Evolutionary conservation across 306 rosid species (phyloP), one percentile per base, ranked within the genome.

Genomic region (Vigna hirtella): DNA sequence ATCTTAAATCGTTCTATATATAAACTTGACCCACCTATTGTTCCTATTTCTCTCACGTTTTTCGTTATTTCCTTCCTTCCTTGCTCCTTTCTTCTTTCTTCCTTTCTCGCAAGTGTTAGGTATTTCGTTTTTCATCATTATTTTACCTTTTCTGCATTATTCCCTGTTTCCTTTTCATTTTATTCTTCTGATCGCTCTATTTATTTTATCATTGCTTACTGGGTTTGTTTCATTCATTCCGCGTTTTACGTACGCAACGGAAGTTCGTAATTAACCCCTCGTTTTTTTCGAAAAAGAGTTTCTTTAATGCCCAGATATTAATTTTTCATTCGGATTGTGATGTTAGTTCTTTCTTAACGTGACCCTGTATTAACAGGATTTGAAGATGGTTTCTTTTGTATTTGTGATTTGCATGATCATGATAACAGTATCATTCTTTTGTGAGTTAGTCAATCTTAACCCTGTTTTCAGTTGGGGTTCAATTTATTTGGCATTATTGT

Each of bases 1-100:
- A 11, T 53, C 70, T 30, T 30, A 28, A 64, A 64, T 48, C 70
- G 22, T 38, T 64, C 24, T 70, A 30, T 63, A 70, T 77, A 82
- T 43, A 77, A 34, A 36, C 76, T 51, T 62, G 62, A 51, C 72
- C 71, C 71, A 77, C 0, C n/a, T 34, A 40, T 7, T 18, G 15
- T 9, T 34, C 28, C 0, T 47, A 63, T n/a, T 73, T 66, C 32
- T 43, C 62, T 73, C 76, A 24, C 74, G 47, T 77, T 45, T 9
- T 16, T 72, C 52, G 61, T 52, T 28, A 56, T 9, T 38, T 49
- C 72, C 7, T 43, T 58, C 43, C 2, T 78, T 59, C 32, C 1
- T 69, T 47, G 55, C 1, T 24, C 45, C 51, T 7, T 63, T 43
- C 45, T 16, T 3, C 13, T 6, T 24, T 64, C 52, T 20, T 56